phyloP scores from a whole-genome alignment of 192 early-diverging fungal genomes.

The Gamsiella multidivaricata region DNA sequence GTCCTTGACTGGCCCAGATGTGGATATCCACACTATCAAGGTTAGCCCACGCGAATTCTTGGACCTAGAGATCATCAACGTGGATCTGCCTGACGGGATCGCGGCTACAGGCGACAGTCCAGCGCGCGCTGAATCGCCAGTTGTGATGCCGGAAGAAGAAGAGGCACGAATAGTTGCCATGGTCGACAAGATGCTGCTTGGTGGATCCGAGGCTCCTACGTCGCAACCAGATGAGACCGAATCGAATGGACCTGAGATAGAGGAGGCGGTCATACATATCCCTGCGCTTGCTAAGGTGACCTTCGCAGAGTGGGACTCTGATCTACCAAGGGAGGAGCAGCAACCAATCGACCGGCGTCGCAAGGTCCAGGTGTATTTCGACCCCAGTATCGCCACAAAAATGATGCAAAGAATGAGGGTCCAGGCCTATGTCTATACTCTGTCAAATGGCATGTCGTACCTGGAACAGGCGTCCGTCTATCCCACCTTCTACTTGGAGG shows the following conservation, averaged over 20 bases:
- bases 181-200: slow-evolving; percentile 29
- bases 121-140: background rate
- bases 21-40: background rate
- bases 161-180: slow-evolving; percentile 14
- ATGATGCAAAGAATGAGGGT: slow-evolving; percentile 32
- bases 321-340: slow-evolving; percentile 8
- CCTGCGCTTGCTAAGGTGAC: slow-evolving; percentile 17
- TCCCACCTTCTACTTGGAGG: slow-evolving; percentile 45
- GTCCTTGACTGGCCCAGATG: slow-evolving; percentile 14
- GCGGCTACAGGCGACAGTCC: background rate
- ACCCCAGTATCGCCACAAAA: slow-evolving; percentile 3
- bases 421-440: slow-evolving; percentile 16
- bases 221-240: background rate
- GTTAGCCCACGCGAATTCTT: slow-evolving; percentile 12
- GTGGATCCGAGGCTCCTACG: background rate
- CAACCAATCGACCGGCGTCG: slow-evolving; percentile 15
- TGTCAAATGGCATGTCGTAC: slow-evolving; percentile 50
- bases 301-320: slow-evolving; percentile 16
- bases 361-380: slow-evolving; percentile 34
- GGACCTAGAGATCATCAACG: slow-evolving; percentile 30
- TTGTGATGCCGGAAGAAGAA: slow-evolving; percentile 1
- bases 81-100: slow-evolving; percentile 7
- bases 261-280: background rate
- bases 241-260: background rate
- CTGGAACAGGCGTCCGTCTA: slow-evolving; percentile 26